Base-by-base conservation (phyloP, 768 basidiomycete genomes). In the Tulasnella sp. region DNA sequence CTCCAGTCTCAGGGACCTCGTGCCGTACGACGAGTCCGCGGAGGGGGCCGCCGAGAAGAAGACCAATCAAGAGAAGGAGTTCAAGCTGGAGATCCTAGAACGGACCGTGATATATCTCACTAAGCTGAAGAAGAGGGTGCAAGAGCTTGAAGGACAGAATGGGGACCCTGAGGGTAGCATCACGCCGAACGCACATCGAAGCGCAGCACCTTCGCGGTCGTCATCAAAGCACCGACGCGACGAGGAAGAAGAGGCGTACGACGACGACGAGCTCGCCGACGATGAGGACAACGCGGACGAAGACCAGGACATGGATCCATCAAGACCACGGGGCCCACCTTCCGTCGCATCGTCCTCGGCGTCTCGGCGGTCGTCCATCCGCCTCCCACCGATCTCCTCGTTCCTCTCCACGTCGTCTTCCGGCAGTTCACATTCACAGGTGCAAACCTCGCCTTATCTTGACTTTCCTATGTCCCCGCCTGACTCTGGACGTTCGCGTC, bases 81-180 rank as follows among this genome's bases (percentile, higher is more conserved):
- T 95, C 87, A 97, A 96, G 85, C 87, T 97, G 35, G 95, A 96
- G 85, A 92, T 96, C 70, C 88, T 96, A 73, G 90, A 94, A 79
- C 86, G 93, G 81, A 94, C 94, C 0, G 94, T 96, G 16, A 83
- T 89, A 0, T 94, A 91, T 84, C 88, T 96, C 84, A 87, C 91
- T 84, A 90, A 92, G 78, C 87, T 96, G 61, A 85, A 92, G 4
- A 84, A 85, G 42, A 88, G 86, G 72, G 89, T 94, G 78, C 79
- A 80, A 57, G 82, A 82, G n/a, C 85, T 90, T 35, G 88, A 88
- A 78, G 76, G 67, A 23, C 32, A 46, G 40, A 42, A 29, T 20
- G 29, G 26, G 23, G 26, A 40, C 23, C 46, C 74, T 20, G 75
- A 70, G 39, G 55, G 20, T 11, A 67, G 29, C 61, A 67, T 67